Evolutionary conservation across 257 asterid species (phyloP), one percentile per base, ranked within the genome.

Genomic region (Lycium ferocissimum): DNA sequence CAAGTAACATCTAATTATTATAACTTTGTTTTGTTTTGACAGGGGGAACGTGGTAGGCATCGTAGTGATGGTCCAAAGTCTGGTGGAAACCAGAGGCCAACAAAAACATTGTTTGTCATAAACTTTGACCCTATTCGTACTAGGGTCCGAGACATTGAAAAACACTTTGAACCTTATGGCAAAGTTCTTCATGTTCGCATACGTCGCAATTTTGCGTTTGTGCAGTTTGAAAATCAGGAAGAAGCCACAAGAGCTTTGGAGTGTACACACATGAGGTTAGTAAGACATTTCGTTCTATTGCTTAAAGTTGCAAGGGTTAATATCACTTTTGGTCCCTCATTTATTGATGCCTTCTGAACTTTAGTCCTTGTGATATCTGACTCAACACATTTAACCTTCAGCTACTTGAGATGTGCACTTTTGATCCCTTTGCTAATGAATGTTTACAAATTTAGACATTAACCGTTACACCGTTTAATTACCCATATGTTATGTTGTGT

Each of bases 21-120:
- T 53, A 45, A 58, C 35, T 62, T 45, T 87, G 97, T 94, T 61
- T 95, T 94, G 83, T 91, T 89, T 85, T 87, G 86, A 79, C 89
- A 94, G 98, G 99, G 99, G 70, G 98, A 96, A 86, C 98, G 97
- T 2, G 98, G 94, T 12, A 92, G 94, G 86, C 99, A 90, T 83
- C 93, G 89, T 83, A 98, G 89, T 83, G 99, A 94, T 79, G 93
- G 85, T 26, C 84, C 86, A 9, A 92, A 86, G 90, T 88, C 93
- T 61, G 82, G 83, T 86, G 89, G 91, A 75, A 95, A 94, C 67
- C 94, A 92, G 92, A 93, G 91, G 71, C 98, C 92, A 37, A 96
- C 98, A 26, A 96, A 93, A 82, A 94, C 98, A 58, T 91, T 96
- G 80, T 96, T 96, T 66, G 98, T 96, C 81, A 96, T 96, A 51